phyloP scores from a whole-genome alignment of 78 protist species.

The Dictyostelium firmibasis region DNA sequence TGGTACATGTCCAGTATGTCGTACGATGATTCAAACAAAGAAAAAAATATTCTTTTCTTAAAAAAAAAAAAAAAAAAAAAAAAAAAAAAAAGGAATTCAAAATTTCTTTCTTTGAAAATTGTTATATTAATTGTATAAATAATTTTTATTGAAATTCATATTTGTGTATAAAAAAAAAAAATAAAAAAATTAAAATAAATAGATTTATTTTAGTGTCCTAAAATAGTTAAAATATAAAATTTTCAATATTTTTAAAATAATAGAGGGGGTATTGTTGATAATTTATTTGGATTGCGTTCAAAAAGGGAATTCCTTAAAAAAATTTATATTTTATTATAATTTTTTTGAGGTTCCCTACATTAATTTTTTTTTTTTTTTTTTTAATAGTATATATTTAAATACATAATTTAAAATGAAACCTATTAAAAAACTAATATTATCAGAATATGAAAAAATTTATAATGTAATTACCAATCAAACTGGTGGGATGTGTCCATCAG shows the following conservation, averaged over 20 bases:
- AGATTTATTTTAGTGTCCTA: background rate
- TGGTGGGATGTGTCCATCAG: background rate
- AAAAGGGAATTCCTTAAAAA: background rate
- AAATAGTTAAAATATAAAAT: background rate
- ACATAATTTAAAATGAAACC: background rate
- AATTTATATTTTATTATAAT: no score
- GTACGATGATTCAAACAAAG: background rate
- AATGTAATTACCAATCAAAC: background rate
- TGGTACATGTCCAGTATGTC: background rate
- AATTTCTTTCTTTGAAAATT: background rate
- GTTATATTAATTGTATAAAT: background rate
- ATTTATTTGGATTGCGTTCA: background rate
- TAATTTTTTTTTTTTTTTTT: no score
- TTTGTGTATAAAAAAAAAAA: background rate
- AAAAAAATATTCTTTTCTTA: background rate
- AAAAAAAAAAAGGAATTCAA: background rate
- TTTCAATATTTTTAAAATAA: no score
- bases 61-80: background rate
- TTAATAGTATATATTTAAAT: no score
- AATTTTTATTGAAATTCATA: background rate
- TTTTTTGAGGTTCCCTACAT: no score
- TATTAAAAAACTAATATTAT: no score
- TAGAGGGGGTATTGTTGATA: no score
- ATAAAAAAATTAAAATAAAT: background rate
- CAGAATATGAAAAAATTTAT: background rate